Percentiles rank a stretch among this genome's conserved stretches.
Conservation (phyloP, 495 filamentous ascomycete genomes). For the Penicillium lagena region DNA sequence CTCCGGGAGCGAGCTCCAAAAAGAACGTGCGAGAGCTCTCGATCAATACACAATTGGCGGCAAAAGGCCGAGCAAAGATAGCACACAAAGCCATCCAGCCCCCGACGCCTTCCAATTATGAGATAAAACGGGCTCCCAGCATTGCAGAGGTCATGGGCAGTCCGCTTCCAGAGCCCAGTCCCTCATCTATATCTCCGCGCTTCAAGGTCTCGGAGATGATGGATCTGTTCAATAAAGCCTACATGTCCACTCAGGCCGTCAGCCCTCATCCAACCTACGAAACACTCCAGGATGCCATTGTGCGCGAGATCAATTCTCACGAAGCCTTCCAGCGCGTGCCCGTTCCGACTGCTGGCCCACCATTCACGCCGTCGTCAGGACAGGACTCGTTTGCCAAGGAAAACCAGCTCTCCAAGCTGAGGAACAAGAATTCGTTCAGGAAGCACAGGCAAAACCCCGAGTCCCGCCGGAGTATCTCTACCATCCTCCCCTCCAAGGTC, state of each 20-base stretch:
- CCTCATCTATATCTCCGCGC: conserved; percentile 13
- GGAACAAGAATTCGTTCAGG: conserved; percentile 26
- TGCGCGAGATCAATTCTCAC: conserved; percentile 43
- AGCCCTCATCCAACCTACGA: conserved; percentile 36
- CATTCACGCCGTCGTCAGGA: conserved; percentile 29
- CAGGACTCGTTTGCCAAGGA: conserved; percentile 21
- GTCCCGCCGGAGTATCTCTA: conserved; percentile 28
- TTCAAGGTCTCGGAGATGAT: conserved; percentile 37
- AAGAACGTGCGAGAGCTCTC: conserved; percentile 40
- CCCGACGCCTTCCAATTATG: conserved; percentile 28
- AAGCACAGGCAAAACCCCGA: conserved; percentile 27
- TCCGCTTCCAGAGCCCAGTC: conserved; percentile 25
- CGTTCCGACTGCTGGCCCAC: conserved; percentile 25
- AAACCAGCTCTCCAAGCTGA: conserved; percentile 23
- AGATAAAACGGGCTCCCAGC: conserved; percentile 25
- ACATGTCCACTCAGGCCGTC: conserved; percentile 21
- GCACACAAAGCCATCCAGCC: conserved; percentile 35
- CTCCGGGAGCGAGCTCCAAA: conserved; percentile 14
- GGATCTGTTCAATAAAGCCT: conserved; percentile 38
- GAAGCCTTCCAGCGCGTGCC: conserved; percentile 38
- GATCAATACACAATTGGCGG: conserved; percentile 35
- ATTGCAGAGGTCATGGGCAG: conserved; percentile 43
- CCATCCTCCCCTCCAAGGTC: conserved; percentile 19
- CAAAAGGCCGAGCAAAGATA: conserved; percentile 25
- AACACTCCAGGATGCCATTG: conserved; percentile 39